phyloP scores from a whole-genome alignment of 345 rosid genomes.

The Hevea brasiliensis region DNA sequence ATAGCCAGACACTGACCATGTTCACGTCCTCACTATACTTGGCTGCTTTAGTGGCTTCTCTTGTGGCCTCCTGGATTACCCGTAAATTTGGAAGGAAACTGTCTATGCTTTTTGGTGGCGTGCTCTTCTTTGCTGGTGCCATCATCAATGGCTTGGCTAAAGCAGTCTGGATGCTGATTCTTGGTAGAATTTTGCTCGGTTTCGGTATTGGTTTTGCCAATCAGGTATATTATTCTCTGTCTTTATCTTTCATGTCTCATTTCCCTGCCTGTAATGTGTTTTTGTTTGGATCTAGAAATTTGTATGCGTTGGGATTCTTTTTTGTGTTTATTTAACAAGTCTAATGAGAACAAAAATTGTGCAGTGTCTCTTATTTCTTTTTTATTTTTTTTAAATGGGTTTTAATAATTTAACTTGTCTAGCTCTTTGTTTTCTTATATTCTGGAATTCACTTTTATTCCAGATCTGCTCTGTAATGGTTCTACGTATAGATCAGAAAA shows the following conservation, averaged over 20 bases:
- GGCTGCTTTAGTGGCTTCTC: conserved; percentile 77
- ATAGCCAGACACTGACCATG: conserved; percentile 65
- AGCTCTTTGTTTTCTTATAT: not conserved
- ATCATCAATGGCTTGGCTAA: conserved; percentile 75
- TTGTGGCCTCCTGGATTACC: conserved; percentile 78
- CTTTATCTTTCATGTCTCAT: not conserved
- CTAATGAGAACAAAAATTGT: not conserved
- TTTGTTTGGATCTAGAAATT: conserved; percentile 17
- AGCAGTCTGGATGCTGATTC: conserved; percentile 83
- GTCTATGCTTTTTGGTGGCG: conserved; percentile 89
- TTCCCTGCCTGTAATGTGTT: not conserved
- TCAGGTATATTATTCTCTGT: conserved; percentile 53
- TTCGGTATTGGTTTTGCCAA: conserved; percentile 97
- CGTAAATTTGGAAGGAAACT: conserved; percentile 68
- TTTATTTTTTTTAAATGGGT: not conserved
- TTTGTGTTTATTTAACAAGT: conserved; percentile 2
- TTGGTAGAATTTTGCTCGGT: conserved; percentile 89
- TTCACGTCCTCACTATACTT: conserved; percentile 93
- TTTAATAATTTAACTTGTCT: conserved; percentile 9
- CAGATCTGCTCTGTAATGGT: conserved; percentile 18
- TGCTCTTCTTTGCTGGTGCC: conserved; percentile 83
- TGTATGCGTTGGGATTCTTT: not conserved
- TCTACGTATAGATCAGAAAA: not conserved
- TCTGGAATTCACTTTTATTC: not conserved
- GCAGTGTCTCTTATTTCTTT: conserved; percentile 6